Evolutionary conservation across 495 filamentous ascomycete species (phyloP), one percentile per base, ranked within the genome.

Genomic region (Massariosphaeria phaeospora): DNA sequence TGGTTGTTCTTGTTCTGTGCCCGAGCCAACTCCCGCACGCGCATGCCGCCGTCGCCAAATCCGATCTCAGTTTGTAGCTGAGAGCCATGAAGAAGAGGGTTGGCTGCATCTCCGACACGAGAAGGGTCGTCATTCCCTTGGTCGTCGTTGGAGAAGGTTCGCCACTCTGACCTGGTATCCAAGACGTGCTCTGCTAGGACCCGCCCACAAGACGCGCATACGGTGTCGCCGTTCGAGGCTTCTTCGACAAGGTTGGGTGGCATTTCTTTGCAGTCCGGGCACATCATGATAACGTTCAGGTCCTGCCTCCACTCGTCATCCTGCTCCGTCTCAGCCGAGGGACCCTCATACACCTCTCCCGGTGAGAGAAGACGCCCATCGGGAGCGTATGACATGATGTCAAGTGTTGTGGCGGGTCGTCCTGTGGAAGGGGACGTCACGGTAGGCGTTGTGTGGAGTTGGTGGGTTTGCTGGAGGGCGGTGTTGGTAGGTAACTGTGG

Each of bases 91-190:
- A 95, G 78, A 51, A 97, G 78, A 17, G 85, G 79, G 63, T 97
- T 96, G 33, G 81, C 80, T 0, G 81, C 88, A 44, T 97, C 93
- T 71, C 93, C 93, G 61, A 98, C 93, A 89, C 93, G 93, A 46
- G 88, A 94, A 0, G 93, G 93, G 67, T 98, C 93, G 59, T 96
- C 93, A 67, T 85, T 89, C 48, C 79, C 80, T 69, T 95, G 88
- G 64, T 98, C 94, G 63, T 98, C 93, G 71, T 96, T 96, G 53
- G 88, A 85, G 70, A 98, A 98, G 7, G 94, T 98, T 63, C 93
- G 88, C 93, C 93, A 98, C 74, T 98, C 93, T 44, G 89, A 95
- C 44, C 94, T 84, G 55, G 89, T 89, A 63, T 97, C 93, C 48
- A 98, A 88, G 62, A 93, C 87, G 54, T 89, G 85, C 66, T 91